These are phyloP conservation scores for Apium graveolens DNA, from an alignment of 129 eudicot genomes.

Conservation along the genomic window DNA sequence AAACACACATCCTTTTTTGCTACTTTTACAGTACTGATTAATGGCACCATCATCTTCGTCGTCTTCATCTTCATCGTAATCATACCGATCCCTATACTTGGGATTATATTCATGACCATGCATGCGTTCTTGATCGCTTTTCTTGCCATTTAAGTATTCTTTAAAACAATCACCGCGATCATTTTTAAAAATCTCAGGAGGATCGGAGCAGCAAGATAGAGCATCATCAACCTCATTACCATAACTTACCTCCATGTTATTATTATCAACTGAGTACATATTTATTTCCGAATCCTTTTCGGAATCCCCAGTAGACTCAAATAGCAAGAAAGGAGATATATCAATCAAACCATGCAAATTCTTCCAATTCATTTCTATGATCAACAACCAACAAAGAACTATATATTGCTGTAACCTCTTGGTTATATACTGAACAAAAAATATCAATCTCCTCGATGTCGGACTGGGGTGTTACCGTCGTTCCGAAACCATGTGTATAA, in stretches of 20 bases:
- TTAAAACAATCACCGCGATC: conserved; percentile 6
- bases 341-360: conserved; percentile 13
- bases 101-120: conserved; percentile 12
- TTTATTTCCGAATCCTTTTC: conserved; percentile 18
- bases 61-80: neutral
- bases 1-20: conserved; percentile 6
- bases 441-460: too few relatives aligned
- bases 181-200: neutral
- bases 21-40: neutral
- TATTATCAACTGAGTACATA: neutral
- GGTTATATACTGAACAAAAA: too few relatives aligned
- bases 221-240: conserved; percentile 28
- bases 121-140: neutral
- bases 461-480: neutral
- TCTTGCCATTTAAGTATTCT: conserved; percentile 28
- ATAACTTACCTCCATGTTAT: neutral
- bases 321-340: conserved; percentile 26
- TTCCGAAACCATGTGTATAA: neutral
- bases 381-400: neutral
- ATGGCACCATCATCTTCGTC: conserved; percentile 5
- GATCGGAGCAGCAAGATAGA: conserved; percentile 17
- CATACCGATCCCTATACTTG: neutral
- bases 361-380: conserved; percentile 14
- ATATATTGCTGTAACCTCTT: too few relatives aligned
- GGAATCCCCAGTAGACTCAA: conserved; percentile 29